Evolutionary conservation across 352 stramenopile genomes (phyloP), one percentile per base, ranked within the genome.

Genomic region (Pythium phragmiticola): DNA sequence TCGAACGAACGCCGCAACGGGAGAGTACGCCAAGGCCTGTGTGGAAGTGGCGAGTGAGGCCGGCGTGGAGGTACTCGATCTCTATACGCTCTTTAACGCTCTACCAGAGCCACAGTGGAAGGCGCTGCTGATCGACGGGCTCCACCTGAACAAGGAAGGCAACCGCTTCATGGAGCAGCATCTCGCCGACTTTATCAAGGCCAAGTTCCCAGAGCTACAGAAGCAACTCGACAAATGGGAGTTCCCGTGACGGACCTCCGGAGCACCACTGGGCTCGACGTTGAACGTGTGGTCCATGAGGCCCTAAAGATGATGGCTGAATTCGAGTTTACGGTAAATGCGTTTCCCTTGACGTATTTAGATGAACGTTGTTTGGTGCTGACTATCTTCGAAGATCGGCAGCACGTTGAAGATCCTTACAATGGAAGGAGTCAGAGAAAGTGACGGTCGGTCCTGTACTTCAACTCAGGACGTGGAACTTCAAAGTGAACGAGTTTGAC

Each of bases 81-180:
- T 88, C 57, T 50, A 84, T 60, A 60, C 75, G 36, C 69, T 81
- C 53, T 82, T 89, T 57, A 84, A 82, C 23, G 52, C 65, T 0
- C 63, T 78, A 61, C 51, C 60, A 36, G 64, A 62, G 11, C 47
- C 47, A 4, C 61, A 77, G 17, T 77, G 74, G 36, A 63, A 43
- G 17, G 50, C 66, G 39, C 76, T 70, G 30, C 71, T 89, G 39
- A 63, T 72, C 28, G 81, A 90, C 55, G 81, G 81, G 3, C 68
- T 88, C 33, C 81, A 90, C 63, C 76, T 90, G 34, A 75, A 60
- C n/a, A 54, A 66, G 33, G 61, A 68, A 39, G 81, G 79, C 23
- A 88, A 89, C 51, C 66, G 51, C 6, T 60, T 87, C 39, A 67
- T 88, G 28, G 66, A 77, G 45, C 37, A 77, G 57, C 70, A 80